Evolutionary conservation across 2,329 filamentous ascomycete species (phyloP).

Genomic region (Paracorniculantispora psalliotae): DNA sequence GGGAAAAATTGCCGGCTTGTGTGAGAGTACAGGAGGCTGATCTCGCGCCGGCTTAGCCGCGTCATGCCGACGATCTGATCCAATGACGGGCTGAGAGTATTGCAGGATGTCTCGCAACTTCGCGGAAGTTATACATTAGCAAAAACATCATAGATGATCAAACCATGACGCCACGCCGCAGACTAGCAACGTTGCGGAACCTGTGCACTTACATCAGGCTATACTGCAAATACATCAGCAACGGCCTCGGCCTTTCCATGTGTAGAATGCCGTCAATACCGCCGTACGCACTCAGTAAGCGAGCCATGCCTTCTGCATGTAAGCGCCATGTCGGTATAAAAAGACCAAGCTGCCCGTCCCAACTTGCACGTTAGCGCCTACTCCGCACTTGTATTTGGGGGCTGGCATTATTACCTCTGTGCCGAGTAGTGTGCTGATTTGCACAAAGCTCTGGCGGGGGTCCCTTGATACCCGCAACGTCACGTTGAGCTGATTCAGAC

Average conservation of each 20-base stretch:
- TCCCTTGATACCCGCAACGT: too few species aligned
- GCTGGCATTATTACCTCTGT: too few species aligned
- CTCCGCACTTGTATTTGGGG: too few species aligned
- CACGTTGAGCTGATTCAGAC: too few species aligned
- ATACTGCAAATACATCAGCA: neutral
- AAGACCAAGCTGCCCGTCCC: neutral
- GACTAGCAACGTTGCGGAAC: too few species aligned
- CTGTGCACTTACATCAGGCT: neutral
- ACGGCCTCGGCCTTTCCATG: neutral
- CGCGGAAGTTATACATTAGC: too few species aligned
- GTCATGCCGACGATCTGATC: neutral
- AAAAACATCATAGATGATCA: too few species aligned
- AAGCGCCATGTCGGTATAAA: neutral
- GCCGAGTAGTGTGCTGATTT: too few species aligned
- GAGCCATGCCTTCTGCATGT: neutral
- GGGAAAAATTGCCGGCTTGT: neutral
- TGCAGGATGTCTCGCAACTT: too few species aligned
- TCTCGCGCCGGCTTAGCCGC: neutral
- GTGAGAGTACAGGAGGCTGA: neutral
- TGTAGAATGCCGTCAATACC: neutral
- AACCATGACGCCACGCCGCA: too few species aligned
- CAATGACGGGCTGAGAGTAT: neutral
- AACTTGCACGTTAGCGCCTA: too few species aligned
- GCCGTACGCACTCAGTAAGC: neutral
- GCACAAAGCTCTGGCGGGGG: too few species aligned